A percentile compares a stretch with the other conserved stretches of the same genome.
These are phyloP conservation scores for Celoporthe dispersa DNA, from an alignment of 2,329 filamentous ascomycete genomes.

Conservation along the genomic window DNA sequence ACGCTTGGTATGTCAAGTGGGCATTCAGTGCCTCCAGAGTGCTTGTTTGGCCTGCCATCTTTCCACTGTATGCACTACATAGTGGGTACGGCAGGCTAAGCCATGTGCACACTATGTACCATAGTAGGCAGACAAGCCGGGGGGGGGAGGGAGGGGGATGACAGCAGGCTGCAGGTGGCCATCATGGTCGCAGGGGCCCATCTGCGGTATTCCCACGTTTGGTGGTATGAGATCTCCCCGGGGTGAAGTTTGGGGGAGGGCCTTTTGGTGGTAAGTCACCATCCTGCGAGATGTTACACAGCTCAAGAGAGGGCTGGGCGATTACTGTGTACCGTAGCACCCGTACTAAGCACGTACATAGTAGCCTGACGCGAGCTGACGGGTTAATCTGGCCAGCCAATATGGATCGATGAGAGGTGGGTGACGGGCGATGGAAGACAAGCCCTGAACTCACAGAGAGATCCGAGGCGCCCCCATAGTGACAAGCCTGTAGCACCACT, in stretches of 20 bases:
- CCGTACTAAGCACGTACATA: not conserved
- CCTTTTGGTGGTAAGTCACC: not conserved
- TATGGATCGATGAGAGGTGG: not conserved
- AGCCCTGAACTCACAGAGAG: not conserved
- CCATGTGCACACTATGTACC: not conserved
- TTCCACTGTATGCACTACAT: not conserved
- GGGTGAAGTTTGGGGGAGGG: not conserved
- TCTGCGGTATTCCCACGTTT: constrained; percentile 3
- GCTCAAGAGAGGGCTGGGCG: not conserved
- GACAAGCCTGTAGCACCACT: not conserved
- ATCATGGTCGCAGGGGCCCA: not conserved
- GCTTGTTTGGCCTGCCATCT: not conserved
- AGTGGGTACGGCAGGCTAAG: not conserved
- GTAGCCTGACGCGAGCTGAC: not conserved
- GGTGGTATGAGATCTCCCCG: not conserved
- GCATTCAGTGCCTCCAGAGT: not conserved
- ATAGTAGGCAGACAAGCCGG: not conserved
- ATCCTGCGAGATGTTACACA: not conserved
- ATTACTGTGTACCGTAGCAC: not conserved
- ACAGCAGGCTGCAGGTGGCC: constrained; percentile 2
- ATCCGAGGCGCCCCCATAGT: not conserved
- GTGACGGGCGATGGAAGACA: not conserved
- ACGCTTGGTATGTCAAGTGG: not conserved
- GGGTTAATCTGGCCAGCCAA: not conserved
- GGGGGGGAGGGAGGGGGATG: not conserved